Conservation (phyloP, 768 basidiomycete genomes). For the Psilocybe tampanensis region DNA sequence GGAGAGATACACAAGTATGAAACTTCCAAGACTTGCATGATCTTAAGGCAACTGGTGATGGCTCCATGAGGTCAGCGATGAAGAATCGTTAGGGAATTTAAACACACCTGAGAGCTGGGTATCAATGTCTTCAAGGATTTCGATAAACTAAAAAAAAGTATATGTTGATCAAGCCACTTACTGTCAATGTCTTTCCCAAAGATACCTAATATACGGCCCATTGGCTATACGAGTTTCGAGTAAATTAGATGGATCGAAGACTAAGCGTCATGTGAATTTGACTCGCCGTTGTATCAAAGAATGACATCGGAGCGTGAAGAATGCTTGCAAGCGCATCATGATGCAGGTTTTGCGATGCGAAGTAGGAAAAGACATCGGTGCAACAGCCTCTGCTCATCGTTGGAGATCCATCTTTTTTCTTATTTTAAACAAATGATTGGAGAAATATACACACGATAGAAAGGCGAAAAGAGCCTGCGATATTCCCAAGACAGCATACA, state of each 20-base stretch:
- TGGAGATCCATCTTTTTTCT: neutral
- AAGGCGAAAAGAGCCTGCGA: constrained; percentile 55
- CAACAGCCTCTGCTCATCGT: constrained; percentile 37
- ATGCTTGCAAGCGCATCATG: constrained; percentile 54
- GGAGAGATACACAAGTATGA: neutral
- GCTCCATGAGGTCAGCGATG: neutral
- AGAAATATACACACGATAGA: no score
- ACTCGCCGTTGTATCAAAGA: constrained; percentile 72
- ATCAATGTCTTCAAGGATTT: constrained; percentile 51
- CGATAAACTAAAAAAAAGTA: neutral
- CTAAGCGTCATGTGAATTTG: no score
- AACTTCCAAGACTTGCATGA: constrained; percentile 44
- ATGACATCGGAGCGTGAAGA: constrained; percentile 74
- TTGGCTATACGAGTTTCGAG: constrained; percentile 38
- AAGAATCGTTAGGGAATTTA: no score
- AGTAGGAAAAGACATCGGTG: constrained; percentile 58
- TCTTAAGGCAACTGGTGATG: constrained; percentile 51
- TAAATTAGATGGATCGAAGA: neutral
- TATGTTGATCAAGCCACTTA: constrained; percentile 24
- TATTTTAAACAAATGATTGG: no score
- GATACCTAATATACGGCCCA: constrained; percentile 63
- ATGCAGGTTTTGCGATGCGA: constrained; percentile 67
- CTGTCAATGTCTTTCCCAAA: constrained; percentile 72
- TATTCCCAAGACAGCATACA: constrained; percentile 66
- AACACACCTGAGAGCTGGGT: constrained; percentile 56